Base-by-base conservation (phyloP, 257 asterid species). In the Cynanchum wilfordii region DNA sequence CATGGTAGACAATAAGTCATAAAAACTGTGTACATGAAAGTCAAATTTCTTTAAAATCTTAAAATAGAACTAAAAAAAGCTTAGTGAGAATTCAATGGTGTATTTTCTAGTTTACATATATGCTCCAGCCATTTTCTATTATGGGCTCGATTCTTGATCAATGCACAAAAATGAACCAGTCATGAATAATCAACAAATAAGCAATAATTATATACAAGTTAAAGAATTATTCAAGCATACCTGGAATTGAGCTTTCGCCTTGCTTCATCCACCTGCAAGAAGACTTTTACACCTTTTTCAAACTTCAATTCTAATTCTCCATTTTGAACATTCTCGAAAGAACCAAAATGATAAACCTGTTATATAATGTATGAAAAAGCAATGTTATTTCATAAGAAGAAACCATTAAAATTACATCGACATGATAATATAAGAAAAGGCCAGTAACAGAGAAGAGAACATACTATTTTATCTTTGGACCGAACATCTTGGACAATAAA, bases 401-500 rank as follows among this genome's bases (percentile, higher is more conserved):
- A 67, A 17, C 3, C 16, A 20, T 10, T 49, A 33, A 16, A 55
- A 40, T 20, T 55, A 15, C 20, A 45, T 11, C 12, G 2, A 63
- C 68, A 29, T 29, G 17, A 60, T 67, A 2, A 20, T 10, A 42
- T 1, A 58, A 9, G 65, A 66, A 77, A 10, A 22, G 10, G 24
- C 33, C 52, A 60, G 13, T 33, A 8, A 64, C 19, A 8, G 69
- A 13, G 8, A 67, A 40, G 33, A 50, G 55, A 75, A 77, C 86
- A 15, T 50, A 93, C 96, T 54, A 86, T 83, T 75, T 86, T 88
- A 70, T 89, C 90, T 86, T 82, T 90, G 70, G 87, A 80, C 77
- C 97, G 94, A 76, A 83, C 98, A 79, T 87, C 96, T 60, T 89
- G 84, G 75, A 93, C 96, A 55, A 79, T 44, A 82, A 89, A 85